Percentiles rank a stretch among this genome's conserved stretches.
Conservation (phyloP, 305 asterid genomes). For the Rubia tinctorum region DNA sequence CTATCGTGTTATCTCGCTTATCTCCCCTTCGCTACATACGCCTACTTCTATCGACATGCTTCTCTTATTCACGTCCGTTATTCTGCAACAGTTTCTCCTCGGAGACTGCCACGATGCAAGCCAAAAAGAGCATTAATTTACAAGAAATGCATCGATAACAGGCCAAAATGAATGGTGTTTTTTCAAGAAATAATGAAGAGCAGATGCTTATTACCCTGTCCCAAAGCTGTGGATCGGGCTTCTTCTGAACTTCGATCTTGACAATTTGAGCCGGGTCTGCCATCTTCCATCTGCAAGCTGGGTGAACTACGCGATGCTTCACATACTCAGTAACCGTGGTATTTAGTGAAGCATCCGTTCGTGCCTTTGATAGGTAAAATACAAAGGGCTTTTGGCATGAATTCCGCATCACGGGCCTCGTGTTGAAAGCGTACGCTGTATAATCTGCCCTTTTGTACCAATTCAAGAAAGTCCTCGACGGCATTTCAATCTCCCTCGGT, state of each 20-base stretch:
- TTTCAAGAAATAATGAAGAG: neutral
- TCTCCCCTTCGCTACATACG: constrained; percentile 64
- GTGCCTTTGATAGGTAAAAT: constrained; percentile 54
- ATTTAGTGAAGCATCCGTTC: constrained; percentile 35
- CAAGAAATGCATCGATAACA: neutral
- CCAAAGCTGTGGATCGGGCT: constrained; percentile 74
- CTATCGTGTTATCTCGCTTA: constrained; percentile 42
- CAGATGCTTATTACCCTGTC: constrained; percentile 57
- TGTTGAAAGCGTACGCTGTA: constrained; percentile 89
- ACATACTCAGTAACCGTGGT: constrained; percentile 53
- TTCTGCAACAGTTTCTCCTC: constrained; percentile 86
- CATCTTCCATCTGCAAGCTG: constrained; percentile 70
- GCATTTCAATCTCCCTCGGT: constrained; percentile 94
- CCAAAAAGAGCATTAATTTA: neutral
- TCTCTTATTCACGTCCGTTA: constrained; percentile 39
- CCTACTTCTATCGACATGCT: constrained; percentile 72
- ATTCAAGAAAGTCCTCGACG: constrained; percentile 86
- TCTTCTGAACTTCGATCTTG: constrained; percentile 57
- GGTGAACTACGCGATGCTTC: constrained; percentile 48
- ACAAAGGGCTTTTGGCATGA: constrained; percentile 86
- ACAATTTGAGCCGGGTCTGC: constrained; percentile 49
- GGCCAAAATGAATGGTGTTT: neutral
- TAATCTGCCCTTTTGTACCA: constrained; percentile 96
- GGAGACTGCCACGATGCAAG: constrained; percentile 59
- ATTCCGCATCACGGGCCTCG: constrained; percentile 86